Evolutionary conservation across 2,329 filamentous ascomycete genomes (phyloP).

Genomic region (Nemania abortiva): DNA sequence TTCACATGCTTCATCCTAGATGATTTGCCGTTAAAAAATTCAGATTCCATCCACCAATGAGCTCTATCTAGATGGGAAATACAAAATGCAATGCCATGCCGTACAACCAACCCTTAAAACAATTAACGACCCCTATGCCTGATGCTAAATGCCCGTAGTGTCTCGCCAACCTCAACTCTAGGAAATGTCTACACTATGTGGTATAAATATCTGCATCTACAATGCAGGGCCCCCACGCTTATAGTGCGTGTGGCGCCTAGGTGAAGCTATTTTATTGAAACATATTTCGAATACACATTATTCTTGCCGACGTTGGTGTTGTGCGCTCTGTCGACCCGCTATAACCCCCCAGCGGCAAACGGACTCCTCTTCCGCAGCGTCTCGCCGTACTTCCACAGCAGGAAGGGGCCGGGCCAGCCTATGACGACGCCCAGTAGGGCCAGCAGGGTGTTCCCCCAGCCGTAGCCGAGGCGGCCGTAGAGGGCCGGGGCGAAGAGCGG

Average conservation of each 20-base stretch:
- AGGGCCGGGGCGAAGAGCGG: constrained; percentile 64
- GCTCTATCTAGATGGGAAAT: constrained; percentile 1
- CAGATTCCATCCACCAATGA: neutral
- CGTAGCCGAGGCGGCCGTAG: constrained; percentile 59
- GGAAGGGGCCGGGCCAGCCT: constrained; percentile 62
- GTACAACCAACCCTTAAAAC: neutral
- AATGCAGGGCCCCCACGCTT: neutral
- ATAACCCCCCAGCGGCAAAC: constrained; percentile 48
- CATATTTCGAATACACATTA: neutral
- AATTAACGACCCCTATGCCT: constrained; percentile 2
- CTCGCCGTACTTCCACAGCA: constrained; percentile 57
- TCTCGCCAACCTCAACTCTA: neutral
- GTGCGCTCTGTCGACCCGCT: neutral
- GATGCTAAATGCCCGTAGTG: neutral
- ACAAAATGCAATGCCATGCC: constrained; percentile 14
- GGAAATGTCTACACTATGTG: neutral
- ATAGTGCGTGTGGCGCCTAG: neutral
- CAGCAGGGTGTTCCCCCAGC: constrained; percentile 61
- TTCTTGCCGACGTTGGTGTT: neutral
- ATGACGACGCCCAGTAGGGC: constrained; percentile 65
- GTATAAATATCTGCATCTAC: neutral
- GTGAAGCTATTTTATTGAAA: neutral
- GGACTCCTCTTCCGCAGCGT: constrained; percentile 53
- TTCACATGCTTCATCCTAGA: neutral
- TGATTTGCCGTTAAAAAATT: neutral